These are phyloP conservation scores for Erysimum pusillum DNA, from an alignment of 441 rosid genomes.

Conservation along the genomic window DNA sequence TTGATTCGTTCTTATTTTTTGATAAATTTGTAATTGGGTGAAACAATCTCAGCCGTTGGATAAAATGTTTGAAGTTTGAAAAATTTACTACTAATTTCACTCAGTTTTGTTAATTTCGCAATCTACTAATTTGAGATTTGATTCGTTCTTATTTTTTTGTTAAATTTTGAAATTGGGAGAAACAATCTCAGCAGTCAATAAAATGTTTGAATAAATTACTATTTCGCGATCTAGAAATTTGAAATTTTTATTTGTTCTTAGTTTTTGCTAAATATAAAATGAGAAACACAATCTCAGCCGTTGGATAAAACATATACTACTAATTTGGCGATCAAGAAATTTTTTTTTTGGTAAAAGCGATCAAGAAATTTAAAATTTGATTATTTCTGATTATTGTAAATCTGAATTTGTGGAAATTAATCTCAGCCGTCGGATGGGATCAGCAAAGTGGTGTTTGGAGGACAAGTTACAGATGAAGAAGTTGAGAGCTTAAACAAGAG, in stretches of 20 bases:
- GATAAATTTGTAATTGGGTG: not conserved
- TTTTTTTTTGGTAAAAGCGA: too few species aligned
- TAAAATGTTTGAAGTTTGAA: not conserved
- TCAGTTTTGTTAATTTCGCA: not conserved
- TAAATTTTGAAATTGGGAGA: not conserved
- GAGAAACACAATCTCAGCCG: too few species aligned
- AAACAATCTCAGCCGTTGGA: not conserved
- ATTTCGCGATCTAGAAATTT: too few species aligned
- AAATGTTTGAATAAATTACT: too few species aligned
- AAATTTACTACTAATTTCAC: not conserved
- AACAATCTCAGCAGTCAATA: slow-evolving; percentile 63
- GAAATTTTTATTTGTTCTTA: too few species aligned
- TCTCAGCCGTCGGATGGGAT: slow-evolving; percentile 89
- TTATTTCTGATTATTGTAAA: slow-evolving; percentile 44
- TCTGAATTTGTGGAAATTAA: too few species aligned
- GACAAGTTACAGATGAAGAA: slow-evolving; percentile 96
- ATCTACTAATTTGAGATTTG: not conserved
- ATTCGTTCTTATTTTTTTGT: too few species aligned
- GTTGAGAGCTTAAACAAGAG: slow-evolving; percentile 82
- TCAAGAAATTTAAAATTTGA: not conserved
- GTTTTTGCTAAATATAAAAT: too few species aligned
- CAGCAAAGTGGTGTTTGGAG: slow-evolving; percentile 93
- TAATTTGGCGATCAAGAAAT: too few species aligned
- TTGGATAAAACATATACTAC: too few species aligned
- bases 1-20: not conserved